Evolutionary conservation across 495 filamentous ascomycete genomes (phyloP).

Genomic region (Xylaria intraflava): DNA sequence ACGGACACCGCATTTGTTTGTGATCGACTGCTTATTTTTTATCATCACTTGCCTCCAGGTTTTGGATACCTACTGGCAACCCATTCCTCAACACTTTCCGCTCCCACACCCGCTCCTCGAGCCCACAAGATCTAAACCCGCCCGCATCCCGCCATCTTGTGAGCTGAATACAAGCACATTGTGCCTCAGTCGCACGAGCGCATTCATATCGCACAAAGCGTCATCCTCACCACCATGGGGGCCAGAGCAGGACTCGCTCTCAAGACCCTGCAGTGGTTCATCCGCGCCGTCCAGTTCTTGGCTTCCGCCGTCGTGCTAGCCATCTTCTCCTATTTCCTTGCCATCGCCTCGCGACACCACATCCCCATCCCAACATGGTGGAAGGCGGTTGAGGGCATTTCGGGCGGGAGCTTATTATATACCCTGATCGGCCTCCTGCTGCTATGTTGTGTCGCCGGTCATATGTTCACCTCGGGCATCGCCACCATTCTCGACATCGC

Average conservation of each 20-base stretch:
- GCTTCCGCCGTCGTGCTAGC: conserved; percentile 66
- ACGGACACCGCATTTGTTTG: conserved; percentile 17
- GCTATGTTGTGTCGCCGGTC: conserved; percentile 72
- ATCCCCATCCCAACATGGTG: conserved; percentile 55
- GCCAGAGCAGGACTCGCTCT: conserved; percentile 49
- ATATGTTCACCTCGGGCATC: conserved; percentile 58
- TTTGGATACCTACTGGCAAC: conserved; percentile 10
- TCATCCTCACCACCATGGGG: conserved; percentile 29
- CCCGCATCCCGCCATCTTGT: background rate
- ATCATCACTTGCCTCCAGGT: background rate
- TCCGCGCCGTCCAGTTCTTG: conserved; percentile 66
- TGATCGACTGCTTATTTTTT: conserved; percentile 13
- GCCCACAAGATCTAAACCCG: background rate
- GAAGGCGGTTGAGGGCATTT: conserved; percentile 75
- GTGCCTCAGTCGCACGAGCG: conserved; percentile 11
- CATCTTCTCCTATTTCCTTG: conserved; percentile 73
- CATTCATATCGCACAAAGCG: conserved; percentile 5
- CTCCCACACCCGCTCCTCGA: background rate
- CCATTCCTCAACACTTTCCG: background rate
- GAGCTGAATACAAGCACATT: background rate
- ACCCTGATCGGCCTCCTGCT: conserved; percentile 61
- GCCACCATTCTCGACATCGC: conserved; percentile 58
- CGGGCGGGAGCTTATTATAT: conserved; percentile 67
- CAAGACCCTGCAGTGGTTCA: conserved; percentile 53
- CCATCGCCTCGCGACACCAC: conserved; percentile 52